Evolutionary conservation across 1,139 yeast genomes (phyloP), one percentile per base, ranked within the genome.

Genomic region (Sugiyamaella castrensis): DNA sequence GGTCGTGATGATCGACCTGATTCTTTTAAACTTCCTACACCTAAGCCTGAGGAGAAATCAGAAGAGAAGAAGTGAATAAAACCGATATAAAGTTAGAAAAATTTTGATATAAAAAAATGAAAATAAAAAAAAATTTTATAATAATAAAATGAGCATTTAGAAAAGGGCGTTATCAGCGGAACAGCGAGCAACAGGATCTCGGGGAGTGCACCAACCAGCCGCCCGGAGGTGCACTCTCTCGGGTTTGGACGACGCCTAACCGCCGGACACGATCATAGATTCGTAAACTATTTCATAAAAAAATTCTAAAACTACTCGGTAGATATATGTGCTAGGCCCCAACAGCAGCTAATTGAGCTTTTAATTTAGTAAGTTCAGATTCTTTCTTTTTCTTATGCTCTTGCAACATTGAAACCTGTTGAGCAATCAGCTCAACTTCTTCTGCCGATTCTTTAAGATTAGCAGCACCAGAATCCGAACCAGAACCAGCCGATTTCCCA

Each of bases 1-100:
- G 96, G 96, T 64, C 76, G 80, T 58, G 95, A 87, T 67, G 81
- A 77, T 60, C 80, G 94, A 32, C 96, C 96, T 9, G 91, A 83
- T 55, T 70, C 80, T 19, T 87, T 87, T 76, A 84, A 83, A 69
- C 79, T 87, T 65, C 95, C 95, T 49, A 77, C 82, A 49, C 94
- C 95, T 42, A 83, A 81, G 70, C 87, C 91, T 16, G 94, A 85
- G 65, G 69, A 64, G 54, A 61, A 64, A 55, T 59, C 59, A 37
- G 70, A 60, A 50, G 65, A 66, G 53, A 57, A 65, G 57, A 63
- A 67, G 59, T 54, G 66, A 55, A 8, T 30, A n/a, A n/a, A n/a
- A n/a, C n/a, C n/a, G n/a, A 34, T 13, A 10, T 16, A 8, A 9
- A n/a, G 5, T 10, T n/a, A n/a, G n/a, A n/a, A n/a, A n/a, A n/a